Evolutionary conservation across 1,284 basidiomycete species (phyloP), one percentile per base, ranked within the genome.

Genomic region (Malassezia equina): DNA sequence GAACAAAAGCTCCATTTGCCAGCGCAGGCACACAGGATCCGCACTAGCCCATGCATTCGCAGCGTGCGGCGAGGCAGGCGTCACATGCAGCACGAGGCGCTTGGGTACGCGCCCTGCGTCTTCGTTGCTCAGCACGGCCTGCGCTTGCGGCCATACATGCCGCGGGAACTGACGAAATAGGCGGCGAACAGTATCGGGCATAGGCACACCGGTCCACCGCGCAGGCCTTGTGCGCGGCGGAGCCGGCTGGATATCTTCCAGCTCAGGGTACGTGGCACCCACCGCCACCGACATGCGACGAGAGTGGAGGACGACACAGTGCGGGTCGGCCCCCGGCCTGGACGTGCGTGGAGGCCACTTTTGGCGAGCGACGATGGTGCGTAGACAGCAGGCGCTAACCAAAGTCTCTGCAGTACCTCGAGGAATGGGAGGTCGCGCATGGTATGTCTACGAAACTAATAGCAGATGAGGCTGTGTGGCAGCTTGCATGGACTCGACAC

Each of bases 1-100:
- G 25, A 67, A 63, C 7, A 63, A 21, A 19, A 69, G 53, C 47
- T 67, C 64, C 57, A 71, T 62, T 44, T 71, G 69, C 67, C 67
- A 69, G 6, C 63, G 58, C 12, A 71, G 52, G 9, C 64, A 60
- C 13, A 64, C 60, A 0, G 69, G 67, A 25, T 71, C 67, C 13
- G 61, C 59, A 46, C 67, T 69, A 0, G 65, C 60, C 69, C 69
- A 71, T 13, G 32, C 13, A 27, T 24, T 25, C 12, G 13, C 19
- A 52, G 39, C 34, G 17, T 24, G n/a, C 3, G 24, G 13, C 33
- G 33, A 40, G 11, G 29, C 13, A 7, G 66, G 62, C 12, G 60
- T 61, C 15, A 67, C 55, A 39, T 64, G 63, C 23, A 67, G 59
- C 1, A 53, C 58, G 0, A 57, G 60, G 41, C 55, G 58, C 24